A percentile compares a stretch with the other conserved stretches of the same genome.
Conservation (phyloP, 148 eudicot species). For the Limonium bicolor region DNA sequence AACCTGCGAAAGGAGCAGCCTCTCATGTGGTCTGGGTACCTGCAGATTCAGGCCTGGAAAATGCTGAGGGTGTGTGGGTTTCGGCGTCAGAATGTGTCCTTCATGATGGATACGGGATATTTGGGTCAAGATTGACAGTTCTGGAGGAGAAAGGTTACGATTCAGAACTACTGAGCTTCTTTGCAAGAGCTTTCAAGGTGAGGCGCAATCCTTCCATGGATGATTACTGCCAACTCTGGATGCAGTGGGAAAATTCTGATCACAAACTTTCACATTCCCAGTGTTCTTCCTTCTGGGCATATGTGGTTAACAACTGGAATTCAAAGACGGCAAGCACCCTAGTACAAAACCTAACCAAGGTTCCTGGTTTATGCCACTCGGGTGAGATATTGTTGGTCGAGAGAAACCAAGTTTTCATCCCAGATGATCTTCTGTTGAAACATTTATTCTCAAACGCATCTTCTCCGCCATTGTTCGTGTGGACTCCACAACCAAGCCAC, state of each 20-base stretch:
- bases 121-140: conserved; percentile 21
- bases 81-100: conserved; percentile 35
- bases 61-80: conserved; percentile 44
- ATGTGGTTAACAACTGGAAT: conserved; percentile 15
- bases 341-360: conserved; percentile 13
- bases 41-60: not conserved
- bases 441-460: conserved; percentile 26
- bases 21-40: conserved; percentile 32
- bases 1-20: conserved; percentile 10
- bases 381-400: conserved; percentile 17
- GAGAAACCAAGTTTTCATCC: conserved; percentile 35
- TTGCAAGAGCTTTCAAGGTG: conserved; percentile 27
- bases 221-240: conserved; percentile 53
- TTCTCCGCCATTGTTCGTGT: conserved; percentile 27
- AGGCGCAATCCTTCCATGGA: conserved; percentile 27
- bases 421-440: conserved; percentile 44
- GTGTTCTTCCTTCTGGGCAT: conserved; percentile 45
- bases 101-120: conserved; percentile 27
- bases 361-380: conserved; percentile 30
- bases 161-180: conserved; percentile 19
- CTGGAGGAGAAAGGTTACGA: conserved; percentile 31
- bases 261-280: conserved; percentile 10
- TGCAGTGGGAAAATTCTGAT: conserved; percentile 37
- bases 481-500: conserved; percentile 33
- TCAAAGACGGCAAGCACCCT: conserved; percentile 11